A percentile compares a stretch with the other conserved stretches of the same genome.
Evolutionary conservation across 108 stramenopile species (phyloP).

Genomic region (Skeletonema grethae): DNA sequence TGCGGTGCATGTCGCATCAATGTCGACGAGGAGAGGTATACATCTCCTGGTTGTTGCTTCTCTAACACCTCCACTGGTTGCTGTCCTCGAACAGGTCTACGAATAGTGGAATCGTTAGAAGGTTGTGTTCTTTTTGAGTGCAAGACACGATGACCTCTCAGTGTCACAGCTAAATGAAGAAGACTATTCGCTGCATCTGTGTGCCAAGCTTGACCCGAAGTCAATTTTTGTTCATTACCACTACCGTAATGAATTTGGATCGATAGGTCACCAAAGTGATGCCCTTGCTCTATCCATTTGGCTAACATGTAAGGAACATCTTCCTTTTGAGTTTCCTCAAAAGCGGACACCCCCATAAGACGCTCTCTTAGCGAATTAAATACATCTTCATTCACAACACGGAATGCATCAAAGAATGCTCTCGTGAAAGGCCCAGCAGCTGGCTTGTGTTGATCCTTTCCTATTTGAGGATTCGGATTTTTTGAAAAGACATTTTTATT

Average conservation of each 20-base stretch:
- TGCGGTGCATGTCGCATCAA: slow-evolving; percentile 34
- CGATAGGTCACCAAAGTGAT: slow-evolving; percentile 38
- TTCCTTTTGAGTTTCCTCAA: slow-evolving; percentile 8
- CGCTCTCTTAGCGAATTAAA: slow-evolving; percentile 20
- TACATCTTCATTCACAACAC: slow-evolving; percentile 24
- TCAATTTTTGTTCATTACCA: slow-evolving; percentile 34
- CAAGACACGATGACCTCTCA: slow-evolving; percentile 29
- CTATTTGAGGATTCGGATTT: slow-evolving; percentile 35
- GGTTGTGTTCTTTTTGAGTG: slow-evolving; percentile 23
- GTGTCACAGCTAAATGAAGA: slow-evolving; percentile 34
- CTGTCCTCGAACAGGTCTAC: background rate
- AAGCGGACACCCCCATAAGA: slow-evolving; percentile 13
- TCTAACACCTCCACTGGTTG: slow-evolving; percentile 17
- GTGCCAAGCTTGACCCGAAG: slow-evolving; percentile 35
- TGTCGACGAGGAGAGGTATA: slow-evolving; percentile 26
- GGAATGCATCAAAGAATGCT: slow-evolving; percentile 32
- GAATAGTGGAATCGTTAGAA: slow-evolving; percentile 5
- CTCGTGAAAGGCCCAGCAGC: slow-evolving; percentile 25
- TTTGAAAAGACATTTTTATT: slow-evolving; percentile 20
- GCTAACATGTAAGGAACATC: slow-evolving; percentile 30
- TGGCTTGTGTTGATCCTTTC: slow-evolving; percentile 31
- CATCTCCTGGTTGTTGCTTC: slow-evolving; percentile 19
- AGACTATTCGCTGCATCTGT: slow-evolving; percentile 34
- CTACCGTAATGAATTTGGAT: slow-evolving; percentile 31
- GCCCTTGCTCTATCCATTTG: slow-evolving; percentile 26